Percentiles rank a stretch among this genome's conserved stretches.
These are phyloP conservation scores for Trichoderma pleuroti DNA, from an alignment of 2,329 filamentous ascomycete genomes.

Conservation along the genomic window DNA sequence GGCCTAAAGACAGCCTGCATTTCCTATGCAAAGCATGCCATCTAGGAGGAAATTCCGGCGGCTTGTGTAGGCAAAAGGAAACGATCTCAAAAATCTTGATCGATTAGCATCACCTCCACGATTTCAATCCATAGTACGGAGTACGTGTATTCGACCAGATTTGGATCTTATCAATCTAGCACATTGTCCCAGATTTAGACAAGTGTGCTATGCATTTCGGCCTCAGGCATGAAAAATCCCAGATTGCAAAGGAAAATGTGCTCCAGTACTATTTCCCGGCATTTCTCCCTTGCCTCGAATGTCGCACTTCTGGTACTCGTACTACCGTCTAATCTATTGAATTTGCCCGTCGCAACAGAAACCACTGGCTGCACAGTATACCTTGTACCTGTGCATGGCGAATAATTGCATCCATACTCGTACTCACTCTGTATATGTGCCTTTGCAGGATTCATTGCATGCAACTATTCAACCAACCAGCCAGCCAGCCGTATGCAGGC, in stretches of 20 bases:
- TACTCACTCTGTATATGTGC: not conserved
- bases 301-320: not conserved
- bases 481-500: not conserved
- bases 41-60: not conserved
- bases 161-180: slow-evolving; percentile 3
- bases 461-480: not conserved
- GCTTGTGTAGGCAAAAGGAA: not conserved
- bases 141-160: not conserved
- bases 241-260: not conserved
- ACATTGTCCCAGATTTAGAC: not conserved
- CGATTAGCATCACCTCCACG: not conserved
- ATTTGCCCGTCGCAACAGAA: not conserved
- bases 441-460: not conserved
- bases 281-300: not conserved
- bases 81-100: not conserved
- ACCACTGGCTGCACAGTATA: no score
- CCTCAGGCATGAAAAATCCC: not conserved
- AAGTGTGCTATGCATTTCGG: not conserved
- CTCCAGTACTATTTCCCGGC: not conserved
- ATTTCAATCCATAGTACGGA: not conserved
- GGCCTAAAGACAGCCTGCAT: not conserved
- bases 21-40: not conserved
- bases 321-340: not conserved
- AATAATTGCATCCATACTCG: not conserved
- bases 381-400: not conserved